Base-by-base conservation (phyloP, 2,329 filamentous ascomycete genomes). In the Triangularia verruculosa region DNA sequence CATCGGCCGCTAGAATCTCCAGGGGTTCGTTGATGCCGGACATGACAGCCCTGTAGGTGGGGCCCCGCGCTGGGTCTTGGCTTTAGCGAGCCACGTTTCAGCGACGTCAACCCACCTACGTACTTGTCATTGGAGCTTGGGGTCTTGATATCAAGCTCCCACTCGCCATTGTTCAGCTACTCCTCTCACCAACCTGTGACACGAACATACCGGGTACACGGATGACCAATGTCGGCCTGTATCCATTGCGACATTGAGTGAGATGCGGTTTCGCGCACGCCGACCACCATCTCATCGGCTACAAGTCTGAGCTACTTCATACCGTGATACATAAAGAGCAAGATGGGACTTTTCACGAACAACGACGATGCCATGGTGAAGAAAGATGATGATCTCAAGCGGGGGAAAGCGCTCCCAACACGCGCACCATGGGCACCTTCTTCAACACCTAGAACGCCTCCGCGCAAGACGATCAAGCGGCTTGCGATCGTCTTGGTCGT, bases 321-420 rank as follows among this genome's bases (percentile, higher is more conserved):
- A 47, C n/a, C 39, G 7, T 4, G 39, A 17, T 47, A 20, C n/a
- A 47, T 17, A 17, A 47, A 47, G 55, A 63, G 58, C 66, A 78
- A 72, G 64, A 81, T 83, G 78, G 75, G 75, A 66, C 83, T 82
- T 74, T 72, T 80, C 64, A 79, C 76, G 70, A 80, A 22, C 54
- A 20, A 28, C 6, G 57, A 51, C 39, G 57, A 86, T 68, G 83
- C 85, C 69, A 83, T 85, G 69, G 76, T 85, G 73, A 82, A 80
- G 59, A 87, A 87, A 75, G 87, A 86, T 74, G 80, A 86, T 72
- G 84, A 87, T 72, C 78, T 80, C 70, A 73, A 72, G n/a, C 67
- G 15, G n/a, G 64, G 70, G 68, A 74, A 69, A 70, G 71, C 68
- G 61, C 73, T 67, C 39, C 64, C 70, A 64, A 73, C 66, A 8